Evolutionary conservation across 2,329 filamentous ascomycete genomes (phyloP), one percentile per base, ranked within the genome.

Genomic region (Pyrenophora seminiperda): DNA sequence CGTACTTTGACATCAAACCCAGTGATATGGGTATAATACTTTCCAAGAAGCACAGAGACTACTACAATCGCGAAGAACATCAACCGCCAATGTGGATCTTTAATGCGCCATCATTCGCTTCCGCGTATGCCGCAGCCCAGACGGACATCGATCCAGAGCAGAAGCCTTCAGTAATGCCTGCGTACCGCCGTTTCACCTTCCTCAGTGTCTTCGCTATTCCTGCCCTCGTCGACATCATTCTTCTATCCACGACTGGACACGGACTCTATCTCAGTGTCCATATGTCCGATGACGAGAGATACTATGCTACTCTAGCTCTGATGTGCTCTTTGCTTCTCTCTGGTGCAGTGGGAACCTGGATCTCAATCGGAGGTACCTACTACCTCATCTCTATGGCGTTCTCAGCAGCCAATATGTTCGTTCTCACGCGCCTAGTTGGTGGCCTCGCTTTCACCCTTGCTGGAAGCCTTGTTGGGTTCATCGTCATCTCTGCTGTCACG

Each of bases 201-300:
- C 71, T 86, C 18, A 81, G 81, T 53, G 82, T 86, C 24, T 86
- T 87, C 57, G 83, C 82, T 7, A 77, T 86, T 34, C 84, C 84
- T 0, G 84, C 83, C 18, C 74, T 86, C 41, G 75, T 86, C 32
- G 84, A 87, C 62, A 83, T 86, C 30, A 40, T 84, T 7, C 68
- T 86, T 6, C 72, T 86, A 15, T 83, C 82, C 1, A 80, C 83
- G 15, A 77, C 81, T 19, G 83, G 83, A 1, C 79, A 83, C 44
- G 84, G 84, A 7, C 68, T 87, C 17, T 87, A 86, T 61, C 76
- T 86, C 37, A 85, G 81, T 19, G 77, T 77, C 1, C 80, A 75
- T 51, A 85, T 87, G 83, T 65, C 65, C 3, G 64, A 73, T 5
- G 66, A 74, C 1, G 73, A 81, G 24, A 76, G 80, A 50, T 73